Evolutionary conservation across 176 grass and related monocot genomes (phyloP).

Genomic region (Rhynchospora pubera): DNA sequence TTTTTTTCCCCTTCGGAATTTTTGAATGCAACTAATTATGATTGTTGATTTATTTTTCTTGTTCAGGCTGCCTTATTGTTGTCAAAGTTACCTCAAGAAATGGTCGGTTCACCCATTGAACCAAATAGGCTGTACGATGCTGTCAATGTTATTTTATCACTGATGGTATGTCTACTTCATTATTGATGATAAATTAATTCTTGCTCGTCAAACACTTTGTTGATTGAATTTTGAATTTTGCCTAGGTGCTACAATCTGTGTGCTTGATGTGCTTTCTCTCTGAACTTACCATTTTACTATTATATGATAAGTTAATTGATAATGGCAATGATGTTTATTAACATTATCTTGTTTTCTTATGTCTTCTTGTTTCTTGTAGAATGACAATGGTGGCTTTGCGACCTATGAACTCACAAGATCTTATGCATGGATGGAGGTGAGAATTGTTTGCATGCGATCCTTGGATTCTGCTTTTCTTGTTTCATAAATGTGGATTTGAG

Average conservation of each 20-base stretch:
- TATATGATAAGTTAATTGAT: neutral
- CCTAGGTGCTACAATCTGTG: neutral
- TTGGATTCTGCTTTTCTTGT: neutral
- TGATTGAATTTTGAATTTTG: neutral
- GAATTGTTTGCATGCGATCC: constrained; percentile 9
- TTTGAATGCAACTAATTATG: neutral
- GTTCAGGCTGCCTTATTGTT: constrained; percentile 59
- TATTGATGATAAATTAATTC: neutral
- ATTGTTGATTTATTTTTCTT: constrained; percentile 17
- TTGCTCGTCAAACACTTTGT: neutral
- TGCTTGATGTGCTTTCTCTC: neutral
- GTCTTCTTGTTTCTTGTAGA: constrained; percentile 38
- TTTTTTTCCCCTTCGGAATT: neutral
- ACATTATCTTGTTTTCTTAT: constrained; percentile 3
- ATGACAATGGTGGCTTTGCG: constrained; percentile 80
- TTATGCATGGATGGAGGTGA: constrained; percentile 91
- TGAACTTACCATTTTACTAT: neutral
- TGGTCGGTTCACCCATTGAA: constrained; percentile 61
- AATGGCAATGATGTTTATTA: neutral
- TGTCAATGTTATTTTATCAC: constrained; percentile 81
- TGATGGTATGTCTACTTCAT: constrained; percentile 51
- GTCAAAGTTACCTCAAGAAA: constrained; percentile 77
- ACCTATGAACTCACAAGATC: constrained; percentile 90
- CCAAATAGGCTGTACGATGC: constrained; percentile 68
- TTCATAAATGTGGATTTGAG: neutral